Conservation (phyloP, 202 grass and related monocot species). For the Setaria viridis region DNA sequence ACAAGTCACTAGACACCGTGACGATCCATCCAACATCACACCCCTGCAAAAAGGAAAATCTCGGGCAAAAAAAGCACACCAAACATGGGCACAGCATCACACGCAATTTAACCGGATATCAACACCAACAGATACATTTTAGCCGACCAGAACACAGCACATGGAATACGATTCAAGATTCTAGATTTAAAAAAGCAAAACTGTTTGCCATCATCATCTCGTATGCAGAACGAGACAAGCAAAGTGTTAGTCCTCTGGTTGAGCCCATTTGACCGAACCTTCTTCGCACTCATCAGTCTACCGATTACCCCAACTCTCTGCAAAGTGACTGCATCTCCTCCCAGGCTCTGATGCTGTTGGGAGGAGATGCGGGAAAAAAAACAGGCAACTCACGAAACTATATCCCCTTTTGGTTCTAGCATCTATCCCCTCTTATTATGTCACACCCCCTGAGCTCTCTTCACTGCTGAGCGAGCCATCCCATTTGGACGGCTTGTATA, state of each 20-base stretch:
- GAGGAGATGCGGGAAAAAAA: slow-evolving; percentile 34
- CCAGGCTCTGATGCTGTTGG: slow-evolving; percentile 7
- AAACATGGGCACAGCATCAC: background rate
- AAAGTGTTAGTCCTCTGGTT: slow-evolving; percentile 38
- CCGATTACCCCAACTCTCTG: slow-evolving; percentile 49
- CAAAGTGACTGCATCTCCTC: slow-evolving; percentile 42
- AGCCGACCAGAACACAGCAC: slow-evolving; percentile 17
- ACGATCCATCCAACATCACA: background rate
- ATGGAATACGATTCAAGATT: slow-evolving; percentile 23
- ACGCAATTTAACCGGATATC: background rate
- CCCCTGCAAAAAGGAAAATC: background rate
- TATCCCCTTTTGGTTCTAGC: slow-evolving; percentile 46
- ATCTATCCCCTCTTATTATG: slow-evolving; percentile 57
- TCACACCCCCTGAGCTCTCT: slow-evolving; percentile 24
- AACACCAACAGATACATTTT: slow-evolving; percentile 1
- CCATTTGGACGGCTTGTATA: slow-evolving; percentile 49
- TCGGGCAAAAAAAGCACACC: background rate
- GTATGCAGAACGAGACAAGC: slow-evolving; percentile 27
- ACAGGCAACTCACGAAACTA: slow-evolving; percentile 35
- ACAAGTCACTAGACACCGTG: background rate
- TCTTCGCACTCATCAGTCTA: slow-evolving; percentile 53
- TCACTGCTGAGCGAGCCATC: slow-evolving; percentile 30
- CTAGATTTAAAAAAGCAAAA: slow-evolving; percentile 39
- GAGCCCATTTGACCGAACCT: slow-evolving; percentile 55
- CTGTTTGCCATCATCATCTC: slow-evolving; percentile 47